Evolutionary conservation across 1,284 basidiomycete genomes (phyloP).

Genomic region (Calocybe gambosa): DNA sequence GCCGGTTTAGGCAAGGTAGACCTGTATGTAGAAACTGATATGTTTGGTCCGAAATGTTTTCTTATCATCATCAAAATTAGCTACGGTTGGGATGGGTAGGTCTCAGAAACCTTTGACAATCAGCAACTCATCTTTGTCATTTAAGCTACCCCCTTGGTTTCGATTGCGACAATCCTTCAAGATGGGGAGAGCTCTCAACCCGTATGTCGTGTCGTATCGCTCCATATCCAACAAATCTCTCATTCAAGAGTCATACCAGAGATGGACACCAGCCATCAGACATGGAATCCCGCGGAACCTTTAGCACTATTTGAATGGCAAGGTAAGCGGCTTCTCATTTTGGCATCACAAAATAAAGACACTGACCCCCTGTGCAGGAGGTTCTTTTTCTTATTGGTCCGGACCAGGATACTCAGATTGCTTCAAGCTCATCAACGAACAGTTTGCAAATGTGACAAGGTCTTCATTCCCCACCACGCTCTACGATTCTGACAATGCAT

Average conservation of each 20-base stretch:
- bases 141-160: constrained; percentile 42
- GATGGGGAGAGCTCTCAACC: constrained; percentile 36
- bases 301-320: constrained; percentile 34
- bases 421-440: constrained; percentile 36
- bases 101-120: neutral
- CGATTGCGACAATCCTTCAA: constrained; percentile 40
- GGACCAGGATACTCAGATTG: constrained; percentile 37
- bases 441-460: constrained; percentile 34
- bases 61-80: constrained; percentile 12
- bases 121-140: neutral
- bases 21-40: constrained; percentile 22
- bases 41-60: neutral
- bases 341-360: no score
- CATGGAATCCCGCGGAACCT: constrained; percentile 31
- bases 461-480: neutral
- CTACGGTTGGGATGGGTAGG: constrained; percentile 38
- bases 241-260: constrained; percentile 15
- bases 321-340: constrained; percentile 24
- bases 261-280: constrained; percentile 26
- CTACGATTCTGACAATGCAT: no score
- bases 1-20: constrained; percentile 36
- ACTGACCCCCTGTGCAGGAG: no score
- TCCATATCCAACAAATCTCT: neutral
- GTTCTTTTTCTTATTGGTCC: constrained; percentile 29
- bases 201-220: constrained; percentile 23